phyloP scores from a whole-genome alignment of 2,329 filamentous ascomycete species.

The Periconia sp. region DNA sequence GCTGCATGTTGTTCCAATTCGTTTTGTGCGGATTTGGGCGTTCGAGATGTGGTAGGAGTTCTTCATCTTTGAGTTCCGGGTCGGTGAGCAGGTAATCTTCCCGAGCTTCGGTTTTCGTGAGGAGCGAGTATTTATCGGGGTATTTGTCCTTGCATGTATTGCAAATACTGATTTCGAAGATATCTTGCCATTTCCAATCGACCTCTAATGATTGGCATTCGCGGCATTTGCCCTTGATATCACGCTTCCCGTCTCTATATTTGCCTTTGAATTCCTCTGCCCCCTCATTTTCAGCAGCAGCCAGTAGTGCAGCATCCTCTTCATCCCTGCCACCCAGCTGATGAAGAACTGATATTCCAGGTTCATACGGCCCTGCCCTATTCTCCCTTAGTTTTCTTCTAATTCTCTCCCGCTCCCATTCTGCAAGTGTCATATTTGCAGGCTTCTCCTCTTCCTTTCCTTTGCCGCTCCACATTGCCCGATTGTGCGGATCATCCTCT shows the following conservation, averaged over 20 bases:
- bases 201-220: conserved; percentile 88
- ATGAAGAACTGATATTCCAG: conserved; percentile 75
- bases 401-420: conserved; percentile 88
- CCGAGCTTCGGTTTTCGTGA: conserved; percentile 95
- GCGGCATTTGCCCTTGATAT: conserved; percentile 72
- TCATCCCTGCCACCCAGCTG: conserved; percentile 52
- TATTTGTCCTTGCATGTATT: conserved; percentile 83
- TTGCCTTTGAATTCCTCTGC: conserved; percentile 38
- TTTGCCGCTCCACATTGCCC: conserved; percentile 61
- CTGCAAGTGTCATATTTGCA: conserved; percentile 83
- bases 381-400: conserved; percentile 73
- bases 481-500: conserved; percentile 90
- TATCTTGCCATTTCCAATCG: conserved; percentile 92
- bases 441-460: conserved; percentile 70
- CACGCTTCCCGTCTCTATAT: conserved; percentile 41
- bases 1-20: conserved; percentile 98
- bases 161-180: conserved; percentile 79
- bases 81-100: conserved; percentile 97
- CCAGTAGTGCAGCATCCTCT: conserved; percentile 32
- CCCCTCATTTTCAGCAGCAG: conserved; percentile 51
- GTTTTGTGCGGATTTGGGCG: conserved; percentile 94
- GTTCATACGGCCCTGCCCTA: conserved; percentile 85
- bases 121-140: conserved; percentile 90
- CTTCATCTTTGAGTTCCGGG: conserved; percentile 87
- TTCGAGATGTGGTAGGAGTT: conserved; percentile 84